Evolutionary conservation across 75 land plant genomes (phyloP).

Genomic region (Isoetes taiwanensis): DNA sequence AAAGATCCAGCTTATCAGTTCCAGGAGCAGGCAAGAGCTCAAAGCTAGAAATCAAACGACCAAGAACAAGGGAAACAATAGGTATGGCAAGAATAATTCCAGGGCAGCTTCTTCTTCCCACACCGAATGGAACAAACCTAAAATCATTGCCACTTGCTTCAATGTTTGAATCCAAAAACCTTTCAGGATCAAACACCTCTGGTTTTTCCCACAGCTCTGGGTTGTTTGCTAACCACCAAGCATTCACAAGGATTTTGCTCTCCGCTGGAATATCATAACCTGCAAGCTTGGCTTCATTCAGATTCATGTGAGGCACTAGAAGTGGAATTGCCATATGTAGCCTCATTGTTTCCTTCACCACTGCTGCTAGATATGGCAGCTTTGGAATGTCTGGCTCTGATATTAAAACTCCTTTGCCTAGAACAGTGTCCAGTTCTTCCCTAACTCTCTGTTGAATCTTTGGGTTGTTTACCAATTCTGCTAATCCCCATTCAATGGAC

Average conservation of each 20-base stretch:
- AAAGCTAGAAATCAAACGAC: not conserved
- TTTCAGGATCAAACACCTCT: conserved; percentile 68
- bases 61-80: not conserved
- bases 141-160: conserved; percentile 5
- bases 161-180: conserved; percentile 41
- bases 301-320: conserved; percentile 98
- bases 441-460: conserved; percentile 58
- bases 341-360: conserved; percentile 79
- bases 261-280: conserved; percentile 92
- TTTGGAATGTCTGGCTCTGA: conserved; percentile 62
- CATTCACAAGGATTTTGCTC: conserved; percentile 91
- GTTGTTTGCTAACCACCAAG: conserved; percentile 89
- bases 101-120: conserved; percentile 4
- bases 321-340: conserved; percentile 92
- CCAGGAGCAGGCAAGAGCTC: conserved; percentile 26
- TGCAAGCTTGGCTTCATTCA: conserved; percentile 71
- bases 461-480: conserved; percentile 88
- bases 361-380: conserved; percentile 78
- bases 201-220: conserved; percentile 75
- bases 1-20: conserved; percentile 39
- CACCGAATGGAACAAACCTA: not conserved
- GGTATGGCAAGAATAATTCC: conserved; percentile 4
- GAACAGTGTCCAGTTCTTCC: conserved; percentile 50
- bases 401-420: conserved; percentile 51
- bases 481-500: conserved; percentile 91